These are phyloP conservation scores for Barnettozyma hawaiiensis DNA, from an alignment of 1,139 yeast species.

Conservation along the genomic window DNA sequence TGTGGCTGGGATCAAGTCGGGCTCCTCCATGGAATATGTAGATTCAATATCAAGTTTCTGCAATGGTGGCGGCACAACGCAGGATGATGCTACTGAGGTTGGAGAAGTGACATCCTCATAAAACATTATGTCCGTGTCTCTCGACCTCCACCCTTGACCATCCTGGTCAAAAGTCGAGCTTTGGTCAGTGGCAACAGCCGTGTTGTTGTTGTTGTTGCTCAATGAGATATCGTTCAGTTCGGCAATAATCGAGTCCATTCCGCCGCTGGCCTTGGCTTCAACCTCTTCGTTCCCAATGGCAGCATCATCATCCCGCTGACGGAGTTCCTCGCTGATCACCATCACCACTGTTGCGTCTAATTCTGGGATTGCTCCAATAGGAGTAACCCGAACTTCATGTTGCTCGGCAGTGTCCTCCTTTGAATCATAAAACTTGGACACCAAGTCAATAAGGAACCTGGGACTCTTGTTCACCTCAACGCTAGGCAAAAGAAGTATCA, in stretches of 20 bases:
- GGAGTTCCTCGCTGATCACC: conserved; percentile 7
- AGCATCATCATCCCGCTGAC: no score
- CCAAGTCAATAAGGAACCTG: conserved; percentile 5
- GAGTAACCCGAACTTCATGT: conserved; percentile 9
- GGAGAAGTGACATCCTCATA: not conserved
- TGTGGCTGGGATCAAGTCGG: conserved; percentile 1
- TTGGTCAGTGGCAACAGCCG: not conserved
- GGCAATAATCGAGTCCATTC: conserved; percentile 2
- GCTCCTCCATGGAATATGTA: not conserved
- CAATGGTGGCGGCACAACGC: not conserved
- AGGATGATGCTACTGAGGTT: not conserved
- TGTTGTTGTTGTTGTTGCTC: no score
- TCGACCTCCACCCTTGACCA: no score
- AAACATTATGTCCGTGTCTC: not conserved
- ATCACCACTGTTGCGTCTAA: conserved; percentile 10
- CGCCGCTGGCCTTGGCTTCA: not conserved
- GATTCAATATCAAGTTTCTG: not conserved
- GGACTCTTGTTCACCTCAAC: conserved; percentile 7
- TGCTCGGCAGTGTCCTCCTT: conserved; percentile 1
- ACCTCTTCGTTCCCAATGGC: not conserved
- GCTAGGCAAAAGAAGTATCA: conserved; percentile 9
- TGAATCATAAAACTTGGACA: conserved; percentile 5
- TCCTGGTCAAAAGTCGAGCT: not conserved
- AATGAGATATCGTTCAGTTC: conserved; percentile 2
- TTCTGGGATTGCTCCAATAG: conserved; percentile 1